A percentile compares a stretch with the other conserved stretches of the same genome.
phyloP scores from a whole-genome alignment of 2,329 filamentous ascomycete genomes.

The Aquanectria penicillioides region DNA sequence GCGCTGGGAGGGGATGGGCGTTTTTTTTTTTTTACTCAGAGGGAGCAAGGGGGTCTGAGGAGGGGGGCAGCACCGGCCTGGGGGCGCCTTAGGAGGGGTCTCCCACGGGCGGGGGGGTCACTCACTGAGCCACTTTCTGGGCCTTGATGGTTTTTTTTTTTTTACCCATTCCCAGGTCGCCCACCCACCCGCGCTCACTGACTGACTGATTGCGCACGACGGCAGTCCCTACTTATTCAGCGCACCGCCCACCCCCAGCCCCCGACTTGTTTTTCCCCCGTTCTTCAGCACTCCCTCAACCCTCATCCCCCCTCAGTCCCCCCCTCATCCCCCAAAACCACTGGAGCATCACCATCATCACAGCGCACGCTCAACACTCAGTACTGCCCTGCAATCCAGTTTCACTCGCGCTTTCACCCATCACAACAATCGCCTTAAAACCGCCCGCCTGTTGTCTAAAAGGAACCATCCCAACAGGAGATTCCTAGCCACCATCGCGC shows the following conservation, averaged over 20 bases:
- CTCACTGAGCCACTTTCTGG: conserved; percentile 18
- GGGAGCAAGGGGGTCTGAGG: conserved; percentile 4
- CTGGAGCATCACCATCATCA: conserved; percentile 39
- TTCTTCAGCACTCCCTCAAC: conserved; percentile 44
- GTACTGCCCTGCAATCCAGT: conserved; percentile 32
- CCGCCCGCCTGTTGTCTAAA: not conserved
- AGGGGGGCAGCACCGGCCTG: conserved; percentile 5
- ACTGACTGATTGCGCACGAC: conserved; percentile 46
- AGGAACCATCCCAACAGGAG: conserved; percentile 7
- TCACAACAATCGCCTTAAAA: conserved; percentile 4
- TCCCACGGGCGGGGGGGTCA: conserved; percentile 10
- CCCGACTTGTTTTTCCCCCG: conserved; percentile 43
- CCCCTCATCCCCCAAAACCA: conserved; percentile 40
- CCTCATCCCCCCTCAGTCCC: conserved; percentile 38
- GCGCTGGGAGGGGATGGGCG: not conserved
- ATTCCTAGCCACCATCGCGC: conserved; percentile 2
- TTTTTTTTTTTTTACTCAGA: not conserved
- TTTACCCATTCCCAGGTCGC: conserved; percentile 27
- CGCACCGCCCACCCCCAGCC: conserved; percentile 47
- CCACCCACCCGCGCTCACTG: conserved; percentile 18
- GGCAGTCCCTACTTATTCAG: conserved; percentile 49
- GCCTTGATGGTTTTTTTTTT: conserved; percentile 24
- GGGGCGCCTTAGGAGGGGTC: not conserved
- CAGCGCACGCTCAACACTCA: conserved; percentile 31
- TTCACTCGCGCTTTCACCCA: conserved; percentile 3